These are phyloP conservation scores for Penicillium argentinense DNA, from an alignment of 495 filamentous ascomycete species.

Conservation along the genomic window DNA sequence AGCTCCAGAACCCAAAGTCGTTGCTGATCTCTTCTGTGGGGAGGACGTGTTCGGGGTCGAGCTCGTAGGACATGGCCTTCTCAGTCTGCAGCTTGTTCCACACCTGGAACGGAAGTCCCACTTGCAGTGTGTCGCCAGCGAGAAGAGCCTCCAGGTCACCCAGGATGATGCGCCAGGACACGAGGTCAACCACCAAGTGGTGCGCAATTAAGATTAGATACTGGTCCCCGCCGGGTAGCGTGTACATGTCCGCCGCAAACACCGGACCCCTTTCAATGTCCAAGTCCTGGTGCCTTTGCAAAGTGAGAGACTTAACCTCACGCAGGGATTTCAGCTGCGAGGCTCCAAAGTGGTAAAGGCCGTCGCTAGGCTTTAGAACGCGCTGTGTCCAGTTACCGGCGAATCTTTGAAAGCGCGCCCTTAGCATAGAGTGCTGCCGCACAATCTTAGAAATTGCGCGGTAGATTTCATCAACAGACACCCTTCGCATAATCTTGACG, in stretches of 20 bases:
- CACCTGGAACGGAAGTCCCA: not conserved
- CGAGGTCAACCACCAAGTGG: constrained; percentile 54
- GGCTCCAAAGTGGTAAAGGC: not conserved
- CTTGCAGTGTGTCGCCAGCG: not conserved
- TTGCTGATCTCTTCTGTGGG: no score
- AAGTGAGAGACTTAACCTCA: no score
- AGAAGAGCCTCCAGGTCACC: no score
- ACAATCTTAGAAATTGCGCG: no score
- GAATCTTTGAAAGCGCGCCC: constrained; percentile 43
- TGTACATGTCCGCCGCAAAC: constrained; percentile 28
- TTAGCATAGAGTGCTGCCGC: no score
- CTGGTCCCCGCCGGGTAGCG: constrained; percentile 39
- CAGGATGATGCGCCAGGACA: constrained; percentile 51
- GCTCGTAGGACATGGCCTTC: no score
- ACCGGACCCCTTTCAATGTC: constrained; percentile 2
- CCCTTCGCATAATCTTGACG: no score
- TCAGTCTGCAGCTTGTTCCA: not conserved
- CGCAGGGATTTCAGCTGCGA: no score
- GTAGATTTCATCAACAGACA: no score
- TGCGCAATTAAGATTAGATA: constrained; percentile 53
- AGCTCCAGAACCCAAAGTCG: no score
- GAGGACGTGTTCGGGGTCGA: no score
- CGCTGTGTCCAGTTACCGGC: constrained; percentile 53
- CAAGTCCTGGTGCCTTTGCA: not conserved
- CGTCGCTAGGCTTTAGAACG: not conserved